Conservation (phyloP, 345 rosid genomes). For the Carallia brachiata region DNA sequence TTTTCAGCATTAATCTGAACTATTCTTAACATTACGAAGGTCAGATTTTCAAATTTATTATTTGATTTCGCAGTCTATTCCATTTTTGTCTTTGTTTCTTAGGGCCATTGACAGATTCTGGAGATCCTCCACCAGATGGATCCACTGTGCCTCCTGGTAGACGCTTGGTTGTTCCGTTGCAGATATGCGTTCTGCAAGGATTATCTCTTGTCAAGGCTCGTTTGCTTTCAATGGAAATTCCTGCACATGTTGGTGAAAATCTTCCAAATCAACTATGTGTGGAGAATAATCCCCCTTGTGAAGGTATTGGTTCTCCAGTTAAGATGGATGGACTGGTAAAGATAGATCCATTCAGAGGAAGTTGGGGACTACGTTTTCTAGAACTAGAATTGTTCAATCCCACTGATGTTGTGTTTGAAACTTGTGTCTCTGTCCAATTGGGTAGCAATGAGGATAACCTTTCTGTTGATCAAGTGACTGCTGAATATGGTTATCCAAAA, state of each 20-base stretch:
- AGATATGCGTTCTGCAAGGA: constrained; percentile 85
- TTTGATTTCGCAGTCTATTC: not conserved
- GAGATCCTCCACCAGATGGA: constrained; percentile 45
- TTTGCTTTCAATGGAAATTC: constrained; percentile 97
- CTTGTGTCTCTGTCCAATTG: constrained; percentile 75
- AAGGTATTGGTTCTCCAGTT: constrained; percentile 44
- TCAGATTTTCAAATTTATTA: not conserved
- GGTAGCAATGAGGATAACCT: constrained; percentile 52
- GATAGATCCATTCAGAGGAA: constrained; percentile 92
- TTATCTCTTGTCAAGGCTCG: constrained; percentile 91
- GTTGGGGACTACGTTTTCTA: constrained; percentile 96
- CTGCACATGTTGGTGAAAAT: constrained; percentile 76
- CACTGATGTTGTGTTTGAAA: constrained; percentile 89
- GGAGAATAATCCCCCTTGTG: constrained; percentile 32
- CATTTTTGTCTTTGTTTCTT: constrained; percentile 26
- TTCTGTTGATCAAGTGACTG: constrained; percentile 44
- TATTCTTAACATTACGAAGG: not conserved
- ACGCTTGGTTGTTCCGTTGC: constrained; percentile 86
- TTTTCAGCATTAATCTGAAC: not conserved
- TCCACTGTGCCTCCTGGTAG: constrained; percentile 73
- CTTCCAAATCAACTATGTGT: constrained; percentile 39
- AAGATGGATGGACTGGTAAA: constrained; percentile 77
- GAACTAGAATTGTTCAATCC: constrained; percentile 95
- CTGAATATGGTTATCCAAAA: constrained; percentile 75
- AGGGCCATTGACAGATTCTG: constrained; percentile 60